Conservation (phyloP, 2,329 filamentous ascomycete genomes). For the Cytospora paraplurivora region DNA sequence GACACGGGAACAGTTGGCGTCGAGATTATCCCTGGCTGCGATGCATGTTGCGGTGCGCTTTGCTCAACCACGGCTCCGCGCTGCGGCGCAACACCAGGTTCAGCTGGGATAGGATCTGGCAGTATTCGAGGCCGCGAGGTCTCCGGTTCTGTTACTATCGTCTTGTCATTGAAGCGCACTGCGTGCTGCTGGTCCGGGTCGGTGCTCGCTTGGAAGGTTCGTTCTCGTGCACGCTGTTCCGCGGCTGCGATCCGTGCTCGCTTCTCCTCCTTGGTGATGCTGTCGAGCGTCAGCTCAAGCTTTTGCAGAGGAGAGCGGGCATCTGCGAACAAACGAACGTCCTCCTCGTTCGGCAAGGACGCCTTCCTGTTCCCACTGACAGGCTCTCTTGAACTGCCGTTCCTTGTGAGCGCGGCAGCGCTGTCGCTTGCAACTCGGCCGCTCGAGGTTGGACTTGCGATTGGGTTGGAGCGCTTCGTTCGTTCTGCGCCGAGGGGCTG, state of each 20-base stretch:
- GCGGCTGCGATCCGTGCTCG: constrained; percentile 81
- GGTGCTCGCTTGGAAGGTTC: constrained; percentile 42
- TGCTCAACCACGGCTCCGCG: constrained; percentile 23
- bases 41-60: constrained; percentile 35
- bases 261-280: constrained; percentile 95
- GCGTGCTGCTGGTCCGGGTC: constrained; percentile 36
- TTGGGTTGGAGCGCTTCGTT: constrained; percentile 20
- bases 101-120: constrained; percentile 33
- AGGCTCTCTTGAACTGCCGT: constrained; percentile 34
- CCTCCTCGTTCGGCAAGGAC: constrained; percentile 43
- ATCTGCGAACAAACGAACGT: constrained; percentile 66
- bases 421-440: constrained; percentile 33
- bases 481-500: constrained; percentile 33
- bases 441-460: constrained; percentile 26
- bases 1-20: constrained; percentile 34
- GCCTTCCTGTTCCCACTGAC: constrained; percentile 40
- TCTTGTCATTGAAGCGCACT: constrained; percentile 39
- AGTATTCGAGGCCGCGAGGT: constrained; percentile 31
- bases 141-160: constrained; percentile 33
- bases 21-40: constrained; percentile 33
- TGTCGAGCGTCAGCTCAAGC: constrained; percentile 85
- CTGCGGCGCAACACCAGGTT: constrained; percentile 34
- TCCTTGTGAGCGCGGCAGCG: constrained; percentile 31
- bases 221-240: constrained; percentile 71
- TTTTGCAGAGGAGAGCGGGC: constrained; percentile 91